Evolutionary conservation across 2,329 filamentous ascomycete species (phyloP).

Genomic region (Diplocarpon rosae): DNA sequence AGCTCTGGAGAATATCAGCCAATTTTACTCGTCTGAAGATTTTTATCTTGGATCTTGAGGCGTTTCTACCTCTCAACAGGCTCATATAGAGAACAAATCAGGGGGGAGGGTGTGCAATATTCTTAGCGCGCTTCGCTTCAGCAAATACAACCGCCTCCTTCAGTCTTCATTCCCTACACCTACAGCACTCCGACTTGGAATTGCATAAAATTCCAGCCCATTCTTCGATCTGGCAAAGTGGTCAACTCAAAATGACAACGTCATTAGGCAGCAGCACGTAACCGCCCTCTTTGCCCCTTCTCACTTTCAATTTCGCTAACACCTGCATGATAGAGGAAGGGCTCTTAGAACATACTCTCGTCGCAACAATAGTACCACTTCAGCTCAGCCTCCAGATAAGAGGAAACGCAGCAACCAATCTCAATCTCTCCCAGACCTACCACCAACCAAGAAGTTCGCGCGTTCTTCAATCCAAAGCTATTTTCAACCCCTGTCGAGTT

Average conservation of each 20-base stretch:
- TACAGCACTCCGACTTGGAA: background rate
- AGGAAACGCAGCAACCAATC: constrained; percentile 13
- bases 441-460: constrained; percentile 9
- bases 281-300: background rate
- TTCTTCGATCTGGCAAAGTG: background rate
- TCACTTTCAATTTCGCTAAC: constrained; percentile 1
- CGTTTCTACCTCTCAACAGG: no score
- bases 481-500: constrained; percentile 17
- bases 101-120: background rate
- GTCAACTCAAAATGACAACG: constrained; percentile 1
- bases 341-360: constrained; percentile 20
- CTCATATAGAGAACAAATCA: background rate
- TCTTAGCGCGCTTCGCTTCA: background rate
- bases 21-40: no score
- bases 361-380: constrained; percentile 13
- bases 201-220: background rate
- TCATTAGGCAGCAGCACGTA: constrained; percentile 1
- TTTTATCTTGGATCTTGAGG: no score
- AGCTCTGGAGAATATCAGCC: no score
- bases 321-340: background rate
- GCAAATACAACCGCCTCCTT: background rate
- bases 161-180: background rate
- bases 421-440: background rate
- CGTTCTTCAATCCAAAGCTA: constrained; percentile 20
- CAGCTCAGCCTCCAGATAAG: constrained; percentile 11